Percentiles rank a stretch among this genome's conserved stretches.
These are phyloP conservation scores for Starmerella powellii DNA, from an alignment of 805 yeast species.

Conservation along the genomic window DNA sequence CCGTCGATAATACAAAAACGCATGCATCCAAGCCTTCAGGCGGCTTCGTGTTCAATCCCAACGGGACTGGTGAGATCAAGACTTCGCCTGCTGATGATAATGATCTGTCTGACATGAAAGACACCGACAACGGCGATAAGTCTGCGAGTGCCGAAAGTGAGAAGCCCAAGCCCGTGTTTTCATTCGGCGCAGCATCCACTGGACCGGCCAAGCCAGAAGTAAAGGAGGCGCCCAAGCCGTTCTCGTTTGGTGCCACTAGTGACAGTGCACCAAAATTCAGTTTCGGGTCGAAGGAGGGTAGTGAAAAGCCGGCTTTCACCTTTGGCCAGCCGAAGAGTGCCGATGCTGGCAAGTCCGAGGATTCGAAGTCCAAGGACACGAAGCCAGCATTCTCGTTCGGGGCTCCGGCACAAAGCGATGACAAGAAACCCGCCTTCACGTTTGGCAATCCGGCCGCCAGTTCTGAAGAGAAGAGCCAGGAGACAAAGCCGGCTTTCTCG, in stretches of 20 bases:
- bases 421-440: constrained; percentile 16
- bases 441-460: constrained; percentile 11
- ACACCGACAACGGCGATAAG: background rate
- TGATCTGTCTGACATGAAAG: background rate
- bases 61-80: constrained; percentile 14
- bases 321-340: too few relatives aligned
- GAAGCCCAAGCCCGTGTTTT: constrained; percentile 31
- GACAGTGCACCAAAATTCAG: too few relatives aligned
- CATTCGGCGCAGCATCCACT: constrained; percentile 16
- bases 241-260: constrained; percentile 23
- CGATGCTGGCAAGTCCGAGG: too few relatives aligned
- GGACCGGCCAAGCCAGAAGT: too few relatives aligned
- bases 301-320: too few relatives aligned
- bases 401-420: background rate
- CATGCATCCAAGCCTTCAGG: constrained; percentile 10
- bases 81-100: constrained; percentile 78
- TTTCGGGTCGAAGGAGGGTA: too few relatives aligned
- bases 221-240: too few relatives aligned
- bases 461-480: background rate
- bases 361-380: constrained; percentile 2
- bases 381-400: constrained; percentile 29
- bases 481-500: constrained; percentile 19
- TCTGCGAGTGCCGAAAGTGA: background rate
- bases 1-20: constrained; percentile 10
- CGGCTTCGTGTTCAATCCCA: constrained; percentile 19